Evolutionary conservation across 495 filamentous ascomycete species (phyloP).

Genomic region (Xylaria bambusicola): DNA sequence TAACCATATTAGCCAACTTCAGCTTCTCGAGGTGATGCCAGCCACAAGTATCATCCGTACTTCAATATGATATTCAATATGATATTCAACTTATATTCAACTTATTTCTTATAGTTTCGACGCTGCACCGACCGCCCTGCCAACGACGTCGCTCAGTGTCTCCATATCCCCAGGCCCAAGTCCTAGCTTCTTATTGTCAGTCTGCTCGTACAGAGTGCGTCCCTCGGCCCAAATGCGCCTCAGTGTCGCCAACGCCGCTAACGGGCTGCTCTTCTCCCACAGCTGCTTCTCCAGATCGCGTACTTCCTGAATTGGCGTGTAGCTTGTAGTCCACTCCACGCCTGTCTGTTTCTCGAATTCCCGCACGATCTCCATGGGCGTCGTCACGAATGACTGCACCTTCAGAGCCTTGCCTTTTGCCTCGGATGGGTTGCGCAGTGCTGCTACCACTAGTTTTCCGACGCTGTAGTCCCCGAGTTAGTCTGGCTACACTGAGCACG

Average conservation of each 20-base stretch:
- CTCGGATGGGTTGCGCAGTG: conserved; percentile 56
- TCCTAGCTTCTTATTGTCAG: conserved; percentile 63
- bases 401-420: conserved; percentile 59
- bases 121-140: background rate
- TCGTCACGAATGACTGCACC: conserved; percentile 71
- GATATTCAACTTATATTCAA: background rate
- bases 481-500: conserved; percentile 9
- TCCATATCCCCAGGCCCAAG: conserved; percentile 48
- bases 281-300: conserved; percentile 54
- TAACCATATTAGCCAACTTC: too few species aligned
- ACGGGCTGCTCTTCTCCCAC: conserved; percentile 55
- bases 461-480: conserved; percentile 47
- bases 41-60: too few species aligned
- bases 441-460: conserved; percentile 62
- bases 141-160: conserved; percentile 49
- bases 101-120: background rate
- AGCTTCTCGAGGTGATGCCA: too few species aligned
- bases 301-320: conserved; percentile 54
- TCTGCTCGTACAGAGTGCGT: conserved; percentile 66
- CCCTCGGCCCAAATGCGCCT: conserved; percentile 72
- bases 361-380: conserved; percentile 59
- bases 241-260: conserved; percentile 59
- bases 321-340: conserved; percentile 53
- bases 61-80: too few species aligned
- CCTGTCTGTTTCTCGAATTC: conserved; percentile 70